Evolutionary conservation across 371 early-diverging fungal genomes (phyloP).

Genomic region (Mucor lusitanicus): DNA sequence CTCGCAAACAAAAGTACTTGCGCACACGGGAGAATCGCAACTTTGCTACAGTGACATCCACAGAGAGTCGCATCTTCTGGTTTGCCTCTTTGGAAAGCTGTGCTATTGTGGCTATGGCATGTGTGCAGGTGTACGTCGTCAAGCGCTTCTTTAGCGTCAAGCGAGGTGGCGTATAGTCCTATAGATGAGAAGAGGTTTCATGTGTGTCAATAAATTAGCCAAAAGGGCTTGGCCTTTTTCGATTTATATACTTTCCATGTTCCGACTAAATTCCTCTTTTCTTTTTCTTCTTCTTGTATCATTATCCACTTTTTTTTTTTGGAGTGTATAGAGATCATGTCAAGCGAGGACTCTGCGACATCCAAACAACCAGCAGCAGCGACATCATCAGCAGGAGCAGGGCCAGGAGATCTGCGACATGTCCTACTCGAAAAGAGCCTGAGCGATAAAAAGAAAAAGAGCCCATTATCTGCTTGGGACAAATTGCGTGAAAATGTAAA

Average conservation of each 20-base stretch:
- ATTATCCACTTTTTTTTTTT: not conserved
- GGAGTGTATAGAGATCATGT: not conserved
- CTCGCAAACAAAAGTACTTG: conserved; percentile 81
- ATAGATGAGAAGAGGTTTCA: too few relatives aligned
- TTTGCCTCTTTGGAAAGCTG: conserved; percentile 77
- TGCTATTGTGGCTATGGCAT: conserved; percentile 76
- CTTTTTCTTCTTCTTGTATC: not conserved
- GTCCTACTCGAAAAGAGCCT: not conserved
- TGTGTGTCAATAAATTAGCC: not conserved
- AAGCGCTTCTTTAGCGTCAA: conserved; percentile 72
- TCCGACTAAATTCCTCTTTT: not conserved
- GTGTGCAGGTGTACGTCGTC: conserved; percentile 82
- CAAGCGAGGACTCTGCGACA: not conserved
- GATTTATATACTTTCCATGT: not conserved
- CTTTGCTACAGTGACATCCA: conserved; percentile 81
- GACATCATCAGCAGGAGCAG: too few relatives aligned
- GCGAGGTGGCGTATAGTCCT: conserved; percentile 54
- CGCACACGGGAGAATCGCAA: conserved; percentile 86
- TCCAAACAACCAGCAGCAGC: not conserved
- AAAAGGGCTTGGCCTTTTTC: too few relatives aligned
- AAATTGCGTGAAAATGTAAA: conserved; percentile 10
- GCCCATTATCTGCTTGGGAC: conserved; percentile 11
- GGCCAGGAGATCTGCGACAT: not conserved
- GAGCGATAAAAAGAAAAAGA: conserved; percentile 3
- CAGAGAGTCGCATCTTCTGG: conserved; percentile 83